A percentile compares a stretch with the other conserved stretches of the same genome.
These are phyloP conservation scores for Plasmodium berghei DNA, from an alignment of 169 alveolate genomes.

Conservation along the genomic window DNA sequence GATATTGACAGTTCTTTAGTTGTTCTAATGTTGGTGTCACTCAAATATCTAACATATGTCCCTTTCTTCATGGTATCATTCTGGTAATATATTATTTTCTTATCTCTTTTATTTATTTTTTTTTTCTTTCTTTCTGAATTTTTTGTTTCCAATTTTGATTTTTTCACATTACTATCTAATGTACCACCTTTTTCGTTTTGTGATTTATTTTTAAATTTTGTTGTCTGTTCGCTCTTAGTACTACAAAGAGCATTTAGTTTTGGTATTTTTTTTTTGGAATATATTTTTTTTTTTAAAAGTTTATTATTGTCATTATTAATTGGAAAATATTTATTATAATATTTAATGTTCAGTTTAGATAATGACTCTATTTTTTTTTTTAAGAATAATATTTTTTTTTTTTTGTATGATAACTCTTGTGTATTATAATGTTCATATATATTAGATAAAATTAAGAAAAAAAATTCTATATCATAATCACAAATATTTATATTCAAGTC, in stretches of 20 bases:
- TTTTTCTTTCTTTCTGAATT: slow-evolving; percentile 4
- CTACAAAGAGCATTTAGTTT: neutral
- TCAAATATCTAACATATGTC: slow-evolving; percentile 10
- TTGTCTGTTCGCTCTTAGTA: neutral
- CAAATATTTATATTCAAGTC: slow-evolving; percentile 49
- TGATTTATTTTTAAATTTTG: neutral
- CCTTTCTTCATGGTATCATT: neutral
- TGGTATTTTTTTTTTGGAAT: neutral
- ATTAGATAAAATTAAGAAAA: slow-evolving; percentile 38
- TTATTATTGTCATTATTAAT: slow-evolving; percentile 4
- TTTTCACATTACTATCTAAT: neutral
- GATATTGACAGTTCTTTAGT: slow-evolving; percentile 29
- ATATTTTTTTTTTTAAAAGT: neutral
- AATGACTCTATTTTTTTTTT: slow-evolving; percentile 60
- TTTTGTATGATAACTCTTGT: slow-evolving; percentile 36
- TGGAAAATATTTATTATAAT: neutral
- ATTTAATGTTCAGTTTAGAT: slow-evolving; percentile 30
- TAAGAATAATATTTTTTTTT: slow-evolving; percentile 46
- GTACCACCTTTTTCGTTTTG: neutral
- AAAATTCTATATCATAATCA: slow-evolving; percentile 75
- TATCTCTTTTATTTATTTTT: slow-evolving; percentile 4
- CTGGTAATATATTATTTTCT: neutral
- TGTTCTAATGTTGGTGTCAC: slow-evolving; percentile 44
- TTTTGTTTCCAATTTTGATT: neutral
- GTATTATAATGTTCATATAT: slow-evolving; percentile 42